Base-by-base conservation (phyloP, 208 protist species). In the Acanthamoeba castellanii region DNA sequence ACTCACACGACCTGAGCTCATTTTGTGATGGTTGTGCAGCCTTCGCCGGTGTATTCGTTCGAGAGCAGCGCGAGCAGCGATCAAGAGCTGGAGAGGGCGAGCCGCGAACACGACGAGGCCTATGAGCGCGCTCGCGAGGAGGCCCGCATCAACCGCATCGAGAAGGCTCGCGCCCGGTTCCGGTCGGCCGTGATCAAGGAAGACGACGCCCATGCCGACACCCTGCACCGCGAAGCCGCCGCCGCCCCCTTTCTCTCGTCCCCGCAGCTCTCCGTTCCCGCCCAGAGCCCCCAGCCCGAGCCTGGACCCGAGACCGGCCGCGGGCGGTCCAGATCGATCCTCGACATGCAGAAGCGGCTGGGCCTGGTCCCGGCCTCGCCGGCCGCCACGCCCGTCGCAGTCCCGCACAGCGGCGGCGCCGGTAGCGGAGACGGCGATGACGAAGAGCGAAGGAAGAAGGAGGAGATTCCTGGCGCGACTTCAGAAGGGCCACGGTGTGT, bases 261-360 rank as follows among this genome's bases (percentile, higher is more conserved):
- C 4, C 78, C 78, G 14, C 30, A 55, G 52, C 78, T 87, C 30
- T 7, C 42, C 52, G 78, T 61, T 0, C 78, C 52, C 4, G 78
- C 13, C 22, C 22, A 87, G 78, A n/a, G 47, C 8, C 3, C 42
- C 7, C 78, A 87, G 14, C 78, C 42, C 25, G n/a, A 25, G 25
- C 78, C 78, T 0, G 78, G n/a, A 0, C 78, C 20, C 20, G 72
- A 87, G 25, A 42, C 37, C 37, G 45, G 18, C 18, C 78, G 78
- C 78, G 78, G 11, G 5, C 45, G 81, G n/a, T 88, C 81, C 5
- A n/a, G 52, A 3, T 88, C 81, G 25, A 88, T 88, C 52, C n/a
- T 88, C 81, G 81, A 88, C 52, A 88, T 88, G 81, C 81, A 88
- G 50, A 88, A 88, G 81, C 42, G 81, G 4, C 50, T 88, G 13